Conservation (phyloP, 306 rosid genomes). For the Fragaria iinumae region DNA sequence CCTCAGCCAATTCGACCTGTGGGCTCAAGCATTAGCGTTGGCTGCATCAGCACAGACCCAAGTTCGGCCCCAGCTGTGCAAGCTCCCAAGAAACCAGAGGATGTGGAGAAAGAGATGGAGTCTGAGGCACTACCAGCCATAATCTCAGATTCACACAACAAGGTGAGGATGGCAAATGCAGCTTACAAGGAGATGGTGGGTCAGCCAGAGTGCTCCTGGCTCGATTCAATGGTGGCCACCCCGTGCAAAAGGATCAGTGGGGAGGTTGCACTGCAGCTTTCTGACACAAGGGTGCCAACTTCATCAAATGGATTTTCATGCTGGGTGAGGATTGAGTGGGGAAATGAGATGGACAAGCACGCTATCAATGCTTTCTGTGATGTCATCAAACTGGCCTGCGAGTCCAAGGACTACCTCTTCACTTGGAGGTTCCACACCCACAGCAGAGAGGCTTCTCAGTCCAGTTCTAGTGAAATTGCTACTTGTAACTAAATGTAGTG, state of each 20-base stretch:
- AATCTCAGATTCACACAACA: conserved; percentile 78
- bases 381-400: conserved; percentile 56
- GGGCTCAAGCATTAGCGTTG: conserved; percentile 68
- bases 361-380: conserved; percentile 69
- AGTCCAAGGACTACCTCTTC: conserved; percentile 69
- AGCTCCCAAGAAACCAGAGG: conserved; percentile 43
- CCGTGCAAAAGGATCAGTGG: conserved; percentile 76
- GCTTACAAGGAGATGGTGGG: conserved; percentile 90
- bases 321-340: conserved; percentile 95
- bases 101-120: conserved; percentile 65
- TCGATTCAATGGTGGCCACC: conserved; percentile 47
- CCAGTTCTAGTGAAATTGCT: conserved; percentile 36
- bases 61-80: conserved; percentile 1
- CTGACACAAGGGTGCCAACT: conserved; percentile 45
- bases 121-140: conserved; percentile 65
- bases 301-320: conserved; percentile 75
- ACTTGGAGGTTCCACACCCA: conserved; percentile 85
- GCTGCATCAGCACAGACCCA: conserved; percentile 48
- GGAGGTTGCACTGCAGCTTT: conserved; percentile 55
- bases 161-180: conserved; percentile 72
- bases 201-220: conserved; percentile 88
- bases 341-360: conserved; percentile 36
- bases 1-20: conserved; percentile 83
- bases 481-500: conserved; percentile 13
- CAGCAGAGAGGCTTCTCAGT: conserved; percentile 45